Conservation (phyloP, 306 rosid genomes). For the Pterocarpus santalinus region DNA sequence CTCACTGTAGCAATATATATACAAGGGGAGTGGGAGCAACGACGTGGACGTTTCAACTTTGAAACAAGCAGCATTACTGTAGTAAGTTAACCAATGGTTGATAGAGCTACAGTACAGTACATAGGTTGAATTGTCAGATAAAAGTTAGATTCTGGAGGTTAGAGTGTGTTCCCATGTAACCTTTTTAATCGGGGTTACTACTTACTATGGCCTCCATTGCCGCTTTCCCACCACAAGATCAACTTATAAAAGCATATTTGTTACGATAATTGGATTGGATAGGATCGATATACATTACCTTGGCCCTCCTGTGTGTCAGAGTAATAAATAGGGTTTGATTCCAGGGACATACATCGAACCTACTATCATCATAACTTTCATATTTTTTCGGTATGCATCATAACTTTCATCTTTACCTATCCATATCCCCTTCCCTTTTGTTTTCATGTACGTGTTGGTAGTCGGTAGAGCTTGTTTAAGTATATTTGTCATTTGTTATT, state of each 20-base stretch:
- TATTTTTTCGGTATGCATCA: not conserved
- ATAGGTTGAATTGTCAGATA: slow-evolving; percentile 37
- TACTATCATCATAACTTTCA: slow-evolving; percentile 23
- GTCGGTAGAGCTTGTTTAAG: not conserved
- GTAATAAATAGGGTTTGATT: slow-evolving; percentile 42
- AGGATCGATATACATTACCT: not conserved
- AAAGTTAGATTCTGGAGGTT: not conserved
- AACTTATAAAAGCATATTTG: slow-evolving; percentile 41
- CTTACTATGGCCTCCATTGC: slow-evolving; percentile 22
- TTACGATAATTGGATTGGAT: slow-evolving; percentile 36
- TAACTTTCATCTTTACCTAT: not conserved
- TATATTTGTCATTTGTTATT: not conserved
- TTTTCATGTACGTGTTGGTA: not conserved
- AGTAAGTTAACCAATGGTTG: not conserved
- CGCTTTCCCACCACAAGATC: slow-evolving; percentile 49
- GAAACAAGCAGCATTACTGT: not conserved
- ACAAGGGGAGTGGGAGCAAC: slow-evolving; percentile 12
- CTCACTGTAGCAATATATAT: slow-evolving; percentile 49
- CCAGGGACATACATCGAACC: slow-evolving; percentile 40
- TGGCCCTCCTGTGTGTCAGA: slow-evolving; percentile 30
- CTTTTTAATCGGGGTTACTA: slow-evolving; percentile 10
- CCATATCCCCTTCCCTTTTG: too few species aligned
- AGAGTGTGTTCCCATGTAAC: not conserved
- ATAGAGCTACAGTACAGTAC: slow-evolving; percentile 15
- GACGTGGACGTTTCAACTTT: slow-evolving; percentile 26